Base-by-base conservation (phyloP, 2,329 filamentous ascomycete species). In the Xylariaceae sp. region DNA sequence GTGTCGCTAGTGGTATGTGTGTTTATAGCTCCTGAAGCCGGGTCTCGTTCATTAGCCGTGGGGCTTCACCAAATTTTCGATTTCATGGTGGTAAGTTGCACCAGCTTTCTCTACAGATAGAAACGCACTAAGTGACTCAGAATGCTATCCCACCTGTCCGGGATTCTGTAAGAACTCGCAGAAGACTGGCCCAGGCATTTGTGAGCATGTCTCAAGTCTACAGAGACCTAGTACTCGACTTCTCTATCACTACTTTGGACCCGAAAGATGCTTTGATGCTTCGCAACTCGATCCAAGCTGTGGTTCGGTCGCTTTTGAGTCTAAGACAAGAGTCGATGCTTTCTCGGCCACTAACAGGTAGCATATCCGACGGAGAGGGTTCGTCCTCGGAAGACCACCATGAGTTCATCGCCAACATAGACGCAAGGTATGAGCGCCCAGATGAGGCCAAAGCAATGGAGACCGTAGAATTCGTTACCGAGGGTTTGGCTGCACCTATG, bases 141-240 rank as follows among this genome's bases (percentile, higher is more conserved):
- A 67, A 72, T 49, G 71, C 70, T 10, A 67, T 77, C 16, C 62
- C 65, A 8, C 62, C 76, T 16, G 71, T 74, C 2, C 67, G 69
- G 26, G 66, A 74, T 53, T 66, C 64, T 13, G 55, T 67, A 10
- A 62, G 57, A 36, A 64, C 70, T 56, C 73, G 76, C 30, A 71
- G 76, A 41, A 70, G 72, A 36, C 67, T 84, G 16, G 73, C 76
- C 4, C 74, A 73, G 55, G 73, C 75, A 0, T 82, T 82, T 54
- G 78, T 83, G 54, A 74, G 79, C 53, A 70, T 84, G 50, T 82
- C 80, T 13, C 72, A 80, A 56, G 76, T 76, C 2, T 76, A 80
- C 55, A 73, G 80, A 64, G 81, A 84, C 59, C 73, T 84, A 54
- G 72, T 74, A 12, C 73, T 81, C 49, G 80, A 83, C 50, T 72